Conservation (phyloP, 2,329 filamentous ascomycete species). For the Penicillium sp. region DNA sequence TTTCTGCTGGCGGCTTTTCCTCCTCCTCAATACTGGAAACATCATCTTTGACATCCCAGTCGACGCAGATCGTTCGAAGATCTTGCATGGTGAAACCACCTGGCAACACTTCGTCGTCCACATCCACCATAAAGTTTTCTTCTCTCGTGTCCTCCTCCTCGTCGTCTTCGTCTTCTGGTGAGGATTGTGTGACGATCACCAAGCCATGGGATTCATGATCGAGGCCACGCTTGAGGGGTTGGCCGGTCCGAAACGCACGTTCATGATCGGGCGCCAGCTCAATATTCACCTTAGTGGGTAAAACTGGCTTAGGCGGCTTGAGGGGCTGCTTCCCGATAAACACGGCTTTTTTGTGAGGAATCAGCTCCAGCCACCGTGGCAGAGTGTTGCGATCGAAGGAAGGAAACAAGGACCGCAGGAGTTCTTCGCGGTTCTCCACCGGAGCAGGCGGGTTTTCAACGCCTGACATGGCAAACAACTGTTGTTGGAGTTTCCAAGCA, state of each 20-base stretch:
- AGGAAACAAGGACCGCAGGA: conserved; percentile 76
- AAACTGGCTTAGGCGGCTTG: conserved; percentile 75
- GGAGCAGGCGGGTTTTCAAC: conserved; percentile 64
- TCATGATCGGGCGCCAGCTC: conserved; percentile 85
- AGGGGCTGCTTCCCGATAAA: conserved; percentile 73
- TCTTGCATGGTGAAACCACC: conserved; percentile 75
- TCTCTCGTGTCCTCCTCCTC: conserved; percentile 51
- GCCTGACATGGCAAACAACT: conserved; percentile 46
- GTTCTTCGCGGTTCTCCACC: conserved; percentile 68
- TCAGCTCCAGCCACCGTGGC: conserved; percentile 74
- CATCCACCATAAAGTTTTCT: conserved; percentile 48
- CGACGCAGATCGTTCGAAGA: conserved; percentile 77
- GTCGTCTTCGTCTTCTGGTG: conserved; percentile 48
- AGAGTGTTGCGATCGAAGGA: conserved; percentile 71
- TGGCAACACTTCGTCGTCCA: conserved; percentile 58
- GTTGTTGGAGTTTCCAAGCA: conserved; percentile 47
- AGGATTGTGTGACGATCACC: conserved; percentile 44
- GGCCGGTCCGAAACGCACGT: conserved; percentile 74
- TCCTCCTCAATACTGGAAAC: conserved; percentile 15
- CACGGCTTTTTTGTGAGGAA: conserved; percentile 74
- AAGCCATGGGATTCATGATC: conserved; percentile 57
- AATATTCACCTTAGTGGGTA: conserved; percentile 82
- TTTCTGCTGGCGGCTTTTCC: conserved; percentile 16
- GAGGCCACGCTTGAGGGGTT: conserved; percentile 50
- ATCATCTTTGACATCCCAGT: conserved; percentile 68